Conservation (phyloP, 441 rosid genomes). For the Gossypium schwendimanii region DNA sequence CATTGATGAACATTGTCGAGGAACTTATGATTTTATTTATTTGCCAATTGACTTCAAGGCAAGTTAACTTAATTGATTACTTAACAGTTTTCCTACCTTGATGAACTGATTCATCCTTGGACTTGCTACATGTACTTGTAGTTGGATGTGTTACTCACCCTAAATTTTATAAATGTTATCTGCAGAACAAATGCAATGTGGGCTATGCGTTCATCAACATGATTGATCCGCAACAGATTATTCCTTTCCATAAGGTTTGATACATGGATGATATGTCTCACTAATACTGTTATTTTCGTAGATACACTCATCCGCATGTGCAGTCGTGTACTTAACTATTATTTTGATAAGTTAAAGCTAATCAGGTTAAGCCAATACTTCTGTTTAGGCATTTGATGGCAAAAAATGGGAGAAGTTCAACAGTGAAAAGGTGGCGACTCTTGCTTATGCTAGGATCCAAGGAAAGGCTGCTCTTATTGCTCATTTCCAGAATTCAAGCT, state of each 20-base stretch:
- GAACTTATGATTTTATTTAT: constrained; percentile 71
- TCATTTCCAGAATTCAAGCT: constrained; percentile 74
- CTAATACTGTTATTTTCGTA: neutral
- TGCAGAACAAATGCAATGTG: constrained; percentile 48
- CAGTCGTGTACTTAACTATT: neutral
- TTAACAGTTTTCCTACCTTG: constrained; percentile 1
- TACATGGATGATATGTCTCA: neutral
- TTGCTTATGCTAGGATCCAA: constrained; percentile 74
- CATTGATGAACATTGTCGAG: constrained; percentile 66
- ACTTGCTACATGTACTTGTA: neutral
- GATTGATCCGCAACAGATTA: constrained; percentile 37
- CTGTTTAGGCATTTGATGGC: constrained; percentile 65
- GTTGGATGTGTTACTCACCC: constrained; percentile 3
- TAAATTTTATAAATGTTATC: neutral
- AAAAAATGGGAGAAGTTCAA: constrained; percentile 81
- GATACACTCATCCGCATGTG: neutral
- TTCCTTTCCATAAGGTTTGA: constrained; percentile 39
- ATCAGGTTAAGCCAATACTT: neutral
- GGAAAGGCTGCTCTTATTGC: constrained; percentile 69
- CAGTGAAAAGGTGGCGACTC: constrained; percentile 75
- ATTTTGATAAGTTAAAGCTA: neutral
- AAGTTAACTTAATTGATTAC: constrained; percentile 21
- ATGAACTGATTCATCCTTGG: neutral
- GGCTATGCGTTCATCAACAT: constrained; percentile 54
- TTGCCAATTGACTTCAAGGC: constrained; percentile 77